Evolutionary conservation across 345 rosid species (phyloP).

Genomic region (Moricandia moricandioides): DNA sequence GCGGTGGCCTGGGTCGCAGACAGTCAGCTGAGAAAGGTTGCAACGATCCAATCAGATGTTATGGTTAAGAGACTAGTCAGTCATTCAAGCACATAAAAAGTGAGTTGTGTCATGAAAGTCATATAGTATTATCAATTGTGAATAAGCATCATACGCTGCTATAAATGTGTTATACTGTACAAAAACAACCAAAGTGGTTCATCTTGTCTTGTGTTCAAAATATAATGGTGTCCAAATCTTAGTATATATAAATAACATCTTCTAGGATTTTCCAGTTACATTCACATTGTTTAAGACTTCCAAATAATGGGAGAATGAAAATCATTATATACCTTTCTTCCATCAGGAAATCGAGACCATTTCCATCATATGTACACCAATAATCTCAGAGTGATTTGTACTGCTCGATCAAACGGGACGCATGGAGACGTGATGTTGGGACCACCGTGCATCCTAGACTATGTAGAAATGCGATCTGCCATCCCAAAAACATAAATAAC

Average conservation of each 20-base stretch:
- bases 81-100: constrained; percentile 16
- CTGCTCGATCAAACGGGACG: constrained; percentile 82
- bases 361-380: not conserved
- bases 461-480: constrained; percentile 66
- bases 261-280: not conserved
- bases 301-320: not conserved
- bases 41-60: constrained; percentile 74
- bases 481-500: not conserved
- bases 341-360: constrained; percentile 11
- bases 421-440: constrained; percentile 92
- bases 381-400: constrained; percentile 68
- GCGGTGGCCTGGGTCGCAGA: constrained; percentile 51
- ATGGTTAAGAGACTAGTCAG: constrained; percentile 46
- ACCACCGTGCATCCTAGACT: constrained; percentile 75
- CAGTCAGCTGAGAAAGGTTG: constrained; percentile 76
- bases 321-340: not conserved
- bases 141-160: not conserved
- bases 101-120: constrained; percentile 2
- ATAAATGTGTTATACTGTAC: not conserved
- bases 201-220: not conserved
- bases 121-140: not conserved
- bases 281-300: not conserved
- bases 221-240: not conserved
- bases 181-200: not conserved
- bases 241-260: not conserved